Evolutionary conservation across 805 yeast genomes (phyloP), one percentile per base, ranked within the genome.

Genomic region (Yamadazyma philogaea): DNA sequence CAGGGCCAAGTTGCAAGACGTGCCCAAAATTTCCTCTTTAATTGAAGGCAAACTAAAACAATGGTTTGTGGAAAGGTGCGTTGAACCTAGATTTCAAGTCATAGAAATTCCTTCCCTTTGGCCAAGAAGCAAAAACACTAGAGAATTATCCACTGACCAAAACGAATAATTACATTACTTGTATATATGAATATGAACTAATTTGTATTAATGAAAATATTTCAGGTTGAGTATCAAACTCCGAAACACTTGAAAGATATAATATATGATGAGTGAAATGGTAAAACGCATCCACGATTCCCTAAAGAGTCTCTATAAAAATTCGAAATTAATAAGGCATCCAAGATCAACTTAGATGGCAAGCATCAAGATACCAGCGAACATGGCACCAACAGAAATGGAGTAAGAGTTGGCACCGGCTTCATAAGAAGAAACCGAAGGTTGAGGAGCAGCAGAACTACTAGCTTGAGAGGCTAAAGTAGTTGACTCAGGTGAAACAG

Each of bases 31-130:
- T 30, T 80, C 95, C 7, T 82, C 87, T 44, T 67, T 93, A 32
- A 81, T 93, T 31, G 98, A 93, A 58, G 79, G 79, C 44, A 82
- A 83, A 46, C 74, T 93, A 30, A 75, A 93, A 48, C 81, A 81
- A 42, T 89, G 96, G 95, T 90, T 93, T 57, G 81, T 82, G 14
- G 97, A 91, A 53, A 72, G 96, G 48, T 88, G 96, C 57, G 93
- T 93, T 10, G 95, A 88, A 51, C 99, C 99, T 1, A 74, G 95
- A 52, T 91, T 84, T 55, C 96, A 90, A 59, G 84, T 87, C 37
- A 80, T 93, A 22, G 76, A 75, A 54, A 63, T 93, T 24, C 99
- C 98, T 3, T 83, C 87, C 37, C 65, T 90, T 57, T 89, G 96
- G 96, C 95, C 95, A 4, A 49, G 72, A 37, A 56, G 66, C 30